Percentiles rank a stretch among this genome's conserved stretches.
These are phyloP conservation scores for Calonectria multiphialidica DNA, from an alignment of 2,329 filamentous ascomycete genomes.

Conservation along the genomic window DNA sequence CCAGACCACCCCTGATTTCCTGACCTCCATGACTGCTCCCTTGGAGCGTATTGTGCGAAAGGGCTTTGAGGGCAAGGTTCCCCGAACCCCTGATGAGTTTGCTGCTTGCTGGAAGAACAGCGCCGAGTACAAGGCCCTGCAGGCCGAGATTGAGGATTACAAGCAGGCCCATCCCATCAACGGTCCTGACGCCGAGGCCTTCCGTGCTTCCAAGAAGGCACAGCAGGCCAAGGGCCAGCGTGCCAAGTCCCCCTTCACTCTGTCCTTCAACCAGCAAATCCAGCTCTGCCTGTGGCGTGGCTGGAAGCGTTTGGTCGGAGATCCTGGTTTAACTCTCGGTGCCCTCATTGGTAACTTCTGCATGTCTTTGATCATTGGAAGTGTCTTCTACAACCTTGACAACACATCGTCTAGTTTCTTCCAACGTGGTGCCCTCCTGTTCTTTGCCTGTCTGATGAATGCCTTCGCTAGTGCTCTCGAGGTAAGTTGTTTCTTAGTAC, in stretches of 20 bases:
- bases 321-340: slow-evolving; percentile 79
- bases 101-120: slow-evolving; percentile 69
- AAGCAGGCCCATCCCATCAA: slow-evolving; percentile 65
- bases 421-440: slow-evolving; percentile 82
- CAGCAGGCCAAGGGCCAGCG: slow-evolving; percentile 72
- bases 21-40: slow-evolving; percentile 76
- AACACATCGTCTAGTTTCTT: slow-evolving; percentile 79
- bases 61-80: slow-evolving; percentile 68
- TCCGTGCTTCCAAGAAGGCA: slow-evolving; percentile 65
- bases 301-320: slow-evolving; percentile 80
- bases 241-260: slow-evolving; percentile 82
- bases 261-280: slow-evolving; percentile 83
- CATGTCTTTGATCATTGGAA: slow-evolving; percentile 82
- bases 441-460: slow-evolving; percentile 90
- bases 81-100: slow-evolving; percentile 73
- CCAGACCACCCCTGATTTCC: slow-evolving; percentile 78
- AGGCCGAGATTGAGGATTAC: slow-evolving; percentile 67
- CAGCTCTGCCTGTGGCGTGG: slow-evolving; percentile 84
- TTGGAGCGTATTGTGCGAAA: slow-evolving; percentile 66
- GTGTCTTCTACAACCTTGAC: slow-evolving; percentile 84
- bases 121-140: slow-evolving; percentile 61
- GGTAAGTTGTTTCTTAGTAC: slow-evolving; percentile 50
- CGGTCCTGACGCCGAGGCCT: slow-evolving; percentile 67
- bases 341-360: slow-evolving; percentile 78
- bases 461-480: slow-evolving; percentile 85